These are phyloP conservation scores for Amphicarpaea edgeworthii DNA, from an alignment of 306 rosid genomes.

Conservation along the genomic window DNA sequence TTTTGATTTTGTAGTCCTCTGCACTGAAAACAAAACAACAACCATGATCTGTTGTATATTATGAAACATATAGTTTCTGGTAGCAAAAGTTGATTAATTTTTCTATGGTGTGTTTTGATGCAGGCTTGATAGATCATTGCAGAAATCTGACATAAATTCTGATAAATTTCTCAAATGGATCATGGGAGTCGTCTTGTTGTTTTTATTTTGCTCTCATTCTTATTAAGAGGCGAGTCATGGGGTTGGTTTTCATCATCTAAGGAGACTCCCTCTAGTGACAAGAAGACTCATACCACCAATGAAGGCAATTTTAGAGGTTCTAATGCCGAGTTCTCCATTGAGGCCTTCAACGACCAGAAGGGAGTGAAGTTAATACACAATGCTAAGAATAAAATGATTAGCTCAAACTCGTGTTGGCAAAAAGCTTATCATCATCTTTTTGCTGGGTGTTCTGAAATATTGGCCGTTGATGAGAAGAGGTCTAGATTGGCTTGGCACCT, in stretches of 20 bases:
- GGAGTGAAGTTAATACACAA: slow-evolving; percentile 61
- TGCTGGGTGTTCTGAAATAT: slow-evolving; percentile 74
- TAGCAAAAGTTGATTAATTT: neutral
- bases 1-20: neutral
- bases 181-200: slow-evolving; percentile 32
- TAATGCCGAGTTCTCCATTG: slow-evolving; percentile 65
- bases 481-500: slow-evolving; percentile 91
- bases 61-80: neutral
- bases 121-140: slow-evolving; percentile 38
- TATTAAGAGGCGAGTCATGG: slow-evolving; percentile 61
- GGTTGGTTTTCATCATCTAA: slow-evolving; percentile 68
- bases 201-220: slow-evolving; percentile 43
- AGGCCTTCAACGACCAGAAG: slow-evolving; percentile 60
- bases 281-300: slow-evolving; percentile 15
- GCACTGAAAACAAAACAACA: neutral
- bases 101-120: neutral
- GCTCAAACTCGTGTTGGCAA: slow-evolving; percentile 75
- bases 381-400: slow-evolving; percentile 61
- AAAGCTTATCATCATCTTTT: slow-evolving; percentile 72
- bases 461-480: slow-evolving; percentile 68
- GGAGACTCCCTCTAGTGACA: slow-evolving; percentile 43
- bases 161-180: slow-evolving; percentile 50
- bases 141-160: neutral
- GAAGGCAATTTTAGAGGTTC: slow-evolving; percentile 45
- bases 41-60: too few relatives aligned